Conservation (phyloP, 2,329 filamentous ascomycete species). For the Stachybotrys echinatus region DNA sequence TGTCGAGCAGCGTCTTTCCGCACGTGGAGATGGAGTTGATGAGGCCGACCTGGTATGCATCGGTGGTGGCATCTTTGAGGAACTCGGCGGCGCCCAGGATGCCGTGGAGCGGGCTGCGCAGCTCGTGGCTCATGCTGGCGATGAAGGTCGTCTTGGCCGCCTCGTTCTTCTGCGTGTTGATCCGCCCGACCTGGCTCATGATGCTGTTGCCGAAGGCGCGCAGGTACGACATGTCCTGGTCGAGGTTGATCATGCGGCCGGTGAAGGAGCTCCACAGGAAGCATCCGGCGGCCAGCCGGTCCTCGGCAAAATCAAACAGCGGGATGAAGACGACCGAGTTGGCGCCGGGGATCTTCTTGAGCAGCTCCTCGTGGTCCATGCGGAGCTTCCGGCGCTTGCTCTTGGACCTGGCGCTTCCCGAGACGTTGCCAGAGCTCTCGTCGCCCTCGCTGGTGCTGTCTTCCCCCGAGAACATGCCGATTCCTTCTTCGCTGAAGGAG, state of each 20-base stretch:
- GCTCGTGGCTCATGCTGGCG: conserved; percentile 53
- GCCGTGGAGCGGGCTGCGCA: conserved; percentile 51
- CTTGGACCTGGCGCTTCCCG: background rate
- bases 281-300: conserved; percentile 26
- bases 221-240: conserved; percentile 28
- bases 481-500: conserved; percentile 22
- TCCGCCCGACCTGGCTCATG: conserved; percentile 50
- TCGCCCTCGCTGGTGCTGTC: conserved; percentile 20
- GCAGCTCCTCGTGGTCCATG: conserved; percentile 25
- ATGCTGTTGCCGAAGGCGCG: conserved; percentile 17
- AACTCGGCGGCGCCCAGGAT: conserved; percentile 49
- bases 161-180: conserved; percentile 46
- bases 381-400: conserved; percentile 9
- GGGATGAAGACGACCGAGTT: conserved; percentile 28
- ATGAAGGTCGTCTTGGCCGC: conserved; percentile 54
- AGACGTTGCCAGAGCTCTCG: background rate
- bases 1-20: conserved; percentile 42
- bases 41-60: conserved; percentile 34
- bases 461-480: conserved; percentile 22
- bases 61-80: conserved; percentile 34
- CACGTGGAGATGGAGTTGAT: conserved; percentile 40
- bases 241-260: conserved; percentile 28
- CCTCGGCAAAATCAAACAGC: conserved; percentile 27
- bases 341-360: conserved; percentile 25
- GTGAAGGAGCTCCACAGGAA: conserved; percentile 28